These are phyloP conservation scores for Pichia deserticola DNA, from an alignment of 805 yeast species.

Conservation along the genomic window DNA sequence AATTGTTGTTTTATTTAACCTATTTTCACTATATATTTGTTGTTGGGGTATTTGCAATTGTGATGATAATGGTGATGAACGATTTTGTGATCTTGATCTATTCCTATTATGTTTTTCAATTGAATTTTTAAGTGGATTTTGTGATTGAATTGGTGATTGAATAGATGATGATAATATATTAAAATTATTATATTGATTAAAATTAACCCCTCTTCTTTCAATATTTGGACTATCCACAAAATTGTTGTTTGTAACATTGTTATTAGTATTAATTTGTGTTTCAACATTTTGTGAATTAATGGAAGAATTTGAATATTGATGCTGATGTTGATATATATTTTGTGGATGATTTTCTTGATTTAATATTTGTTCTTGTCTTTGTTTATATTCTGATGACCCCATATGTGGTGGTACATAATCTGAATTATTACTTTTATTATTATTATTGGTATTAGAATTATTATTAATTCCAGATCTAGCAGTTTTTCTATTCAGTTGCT, in stretches of 20 bases:
- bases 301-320: neutral
- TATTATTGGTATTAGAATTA: constrained; percentile 5
- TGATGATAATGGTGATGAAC: no score
- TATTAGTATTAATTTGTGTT: neutral
- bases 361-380: constrained; percentile 9
- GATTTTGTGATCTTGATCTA: neutral
- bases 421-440: constrained; percentile 5
- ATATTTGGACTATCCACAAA: no score
- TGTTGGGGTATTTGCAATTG: no score
- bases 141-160: no score
- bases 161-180: no score
- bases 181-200: no score
- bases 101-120: neutral
- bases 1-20: no score
- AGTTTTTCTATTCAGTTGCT: constrained; percentile 67
- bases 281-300: neutral
- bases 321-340: neutral
- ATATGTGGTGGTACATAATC: constrained; percentile 10
- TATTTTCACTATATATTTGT: no score
- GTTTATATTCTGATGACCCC: constrained; percentile 7
- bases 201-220: no score
- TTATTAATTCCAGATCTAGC: constrained; percentile 33
- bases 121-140: no score
- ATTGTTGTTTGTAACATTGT: neutral
- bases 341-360: neutral